These are phyloP conservation scores for Coriolopsis trogii DNA, from an alignment of 1,284 basidiomycete species.

Conservation along the genomic window DNA sequence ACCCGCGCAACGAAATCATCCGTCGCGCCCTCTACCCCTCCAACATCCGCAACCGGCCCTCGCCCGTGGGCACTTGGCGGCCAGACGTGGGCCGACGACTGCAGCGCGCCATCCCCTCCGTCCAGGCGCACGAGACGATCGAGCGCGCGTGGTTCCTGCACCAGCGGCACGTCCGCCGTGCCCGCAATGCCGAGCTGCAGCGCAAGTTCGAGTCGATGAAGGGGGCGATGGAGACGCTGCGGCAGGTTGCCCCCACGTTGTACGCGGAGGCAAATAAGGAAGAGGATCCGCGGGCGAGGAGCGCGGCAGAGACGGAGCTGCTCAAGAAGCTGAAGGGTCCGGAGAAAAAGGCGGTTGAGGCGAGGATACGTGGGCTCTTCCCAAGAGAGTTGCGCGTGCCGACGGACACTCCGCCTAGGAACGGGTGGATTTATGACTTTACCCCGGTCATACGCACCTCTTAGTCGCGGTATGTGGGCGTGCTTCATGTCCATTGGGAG, in stretches of 20 bases:
- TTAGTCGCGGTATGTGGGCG: conserved; percentile 15
- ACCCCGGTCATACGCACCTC: conserved; percentile 54
- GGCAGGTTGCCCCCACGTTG: conserved; percentile 63
- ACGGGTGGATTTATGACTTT: conserved; percentile 83
- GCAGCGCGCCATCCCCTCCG: conserved; percentile 76
- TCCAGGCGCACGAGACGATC: conserved; percentile 93
- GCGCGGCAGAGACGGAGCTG: conserved; percentile 54
- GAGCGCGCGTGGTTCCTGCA: conserved; percentile 90
- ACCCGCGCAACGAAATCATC: conserved; percentile 73
- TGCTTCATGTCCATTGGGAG: no score
- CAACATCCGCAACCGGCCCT: conserved; percentile 66
- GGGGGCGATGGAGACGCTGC: conserved; percentile 80
- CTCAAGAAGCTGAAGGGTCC: conserved; percentile 66
- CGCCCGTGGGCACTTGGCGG: conserved; percentile 83
- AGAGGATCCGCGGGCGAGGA: conserved; percentile 74
- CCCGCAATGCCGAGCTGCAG: conserved; percentile 63
- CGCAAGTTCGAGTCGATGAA: conserved; percentile 80
- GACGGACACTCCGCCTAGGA: conserved; percentile 74
- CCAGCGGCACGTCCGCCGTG: conserved; percentile 73
- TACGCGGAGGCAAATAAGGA: conserved; percentile 77
- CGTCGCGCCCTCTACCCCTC: conserved; percentile 80
- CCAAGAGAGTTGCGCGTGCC: conserved; percentile 81
- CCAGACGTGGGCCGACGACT: conserved; percentile 72
- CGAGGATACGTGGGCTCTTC: conserved; percentile 81
- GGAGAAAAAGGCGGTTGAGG: conserved; percentile 74